Evolutionary conservation across 495 filamentous ascomycete genomes (phyloP), one percentile per base, ranked within the genome.

Genomic region (Parathielavia hyrcaniae): DNA sequence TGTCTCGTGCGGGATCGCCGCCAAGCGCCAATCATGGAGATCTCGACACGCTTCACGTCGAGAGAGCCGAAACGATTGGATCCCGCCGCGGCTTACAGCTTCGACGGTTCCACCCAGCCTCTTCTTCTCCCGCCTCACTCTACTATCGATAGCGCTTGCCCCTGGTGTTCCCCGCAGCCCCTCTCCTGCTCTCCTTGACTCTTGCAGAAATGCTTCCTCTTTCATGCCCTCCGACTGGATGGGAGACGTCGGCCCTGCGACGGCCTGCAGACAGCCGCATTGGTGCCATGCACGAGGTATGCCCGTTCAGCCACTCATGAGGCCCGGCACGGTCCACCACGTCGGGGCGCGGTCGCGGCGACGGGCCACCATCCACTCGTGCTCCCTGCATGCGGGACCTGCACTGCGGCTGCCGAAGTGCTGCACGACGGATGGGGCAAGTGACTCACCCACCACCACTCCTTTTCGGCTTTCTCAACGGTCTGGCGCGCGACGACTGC

Each of bases 141-240:
- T 61, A n/a, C 56, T 70, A 68, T 70, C 68, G 68, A 70, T 70
- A 70, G 68, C 68, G 68, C 61, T 64, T 70, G 43, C 23, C 40
- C 38, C 48, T 49, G 35, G 23, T n/a, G 26, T 46, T 41, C 58
- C 60, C 59, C 53, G 49, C 59, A 40, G 51, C 58, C 52, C 17
- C 53, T 34, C 50, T 53, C 17, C 53, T 61, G 54, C 49, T 22
- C 57, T 51, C 16, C 44, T 58, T 60, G 61, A n/a, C n/a, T n/a
- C n/a, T n/a, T n/a, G n/a, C 60, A 61, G 36, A 58, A 11, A n/a
- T 50, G 45, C 41, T 43, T 61, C 30, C 12, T 43, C 60, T 61
- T 63, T 66, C 67, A 59, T 23, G 30, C 34, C 19, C 26, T 54
- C 45, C 48, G 32, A 69, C 49, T 69, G 67, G 67, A 38, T 53